phyloP scores from a whole-genome alignment of 495 filamentous ascomycete genomes.

The Xylaria scruposa region DNA sequence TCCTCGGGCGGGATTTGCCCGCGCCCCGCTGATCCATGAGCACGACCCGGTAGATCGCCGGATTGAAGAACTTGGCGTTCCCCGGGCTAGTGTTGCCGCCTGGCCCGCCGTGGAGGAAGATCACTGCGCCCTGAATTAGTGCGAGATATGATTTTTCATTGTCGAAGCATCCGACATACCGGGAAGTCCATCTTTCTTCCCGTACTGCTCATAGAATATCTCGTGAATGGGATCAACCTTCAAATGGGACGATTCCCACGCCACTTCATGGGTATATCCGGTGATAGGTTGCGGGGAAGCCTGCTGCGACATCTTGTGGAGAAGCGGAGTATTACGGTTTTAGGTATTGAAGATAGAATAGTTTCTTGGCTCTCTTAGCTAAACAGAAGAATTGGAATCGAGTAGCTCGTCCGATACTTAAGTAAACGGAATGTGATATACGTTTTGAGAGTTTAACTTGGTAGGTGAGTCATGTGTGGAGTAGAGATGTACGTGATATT shows the following conservation, averaged over 20 bases:
- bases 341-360: background rate
- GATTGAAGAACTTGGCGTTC: conserved; percentile 54
- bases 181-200: conserved; percentile 41
- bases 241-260: conserved; percentile 39
- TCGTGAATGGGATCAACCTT: conserved; percentile 47
- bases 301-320: background rate
- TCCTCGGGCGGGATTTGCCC: conserved; percentile 48
- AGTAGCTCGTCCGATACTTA: background rate
- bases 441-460: background rate
- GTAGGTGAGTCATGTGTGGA: conserved; percentile 7
- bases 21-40: conserved; percentile 57
- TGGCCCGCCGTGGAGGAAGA: conserved; percentile 56
- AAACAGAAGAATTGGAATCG: background rate
- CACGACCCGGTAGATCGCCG: conserved; percentile 50
- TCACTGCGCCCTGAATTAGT: conserved; percentile 15
- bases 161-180: conserved; percentile 26
- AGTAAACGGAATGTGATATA: background rate
- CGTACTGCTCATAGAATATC: conserved; percentile 55
- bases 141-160: no score
- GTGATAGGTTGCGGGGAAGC: background rate
- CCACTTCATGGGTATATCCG: conserved; percentile 22
- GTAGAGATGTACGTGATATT: background rate
- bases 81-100: conserved; percentile 45
- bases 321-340: background rate
- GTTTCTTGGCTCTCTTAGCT: background rate